Base-by-base conservation (phyloP, 495 filamentous ascomycete genomes). In the Cladorrhinum samala region DNA sequence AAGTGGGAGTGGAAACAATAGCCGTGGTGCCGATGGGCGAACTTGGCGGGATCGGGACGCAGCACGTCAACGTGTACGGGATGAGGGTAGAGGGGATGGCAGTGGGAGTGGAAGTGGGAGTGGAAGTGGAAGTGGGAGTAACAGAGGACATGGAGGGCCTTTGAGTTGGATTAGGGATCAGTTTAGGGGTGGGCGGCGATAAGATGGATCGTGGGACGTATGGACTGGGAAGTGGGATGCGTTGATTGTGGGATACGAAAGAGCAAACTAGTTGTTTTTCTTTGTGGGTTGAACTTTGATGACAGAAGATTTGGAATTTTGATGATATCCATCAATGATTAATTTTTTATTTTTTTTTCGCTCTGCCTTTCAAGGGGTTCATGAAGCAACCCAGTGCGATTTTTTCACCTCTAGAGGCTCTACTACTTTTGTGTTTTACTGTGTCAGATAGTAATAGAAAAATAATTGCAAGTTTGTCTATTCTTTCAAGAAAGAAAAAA, bases 101-200 rank as follows among this genome's bases (percentile, higher is more conserved):
- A 47, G 21, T 2, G 21, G 17, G 3, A n/a, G n/a, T 16, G 24
- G 45, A n/a, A 11, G 27, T 33, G 27, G 11, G 5, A 33, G 11
- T 33, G 27, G 27, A 11, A 33, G 27, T 33, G 27, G 27, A 33
- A 33, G 27, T 33, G 27, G 27, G 27, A 33, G 27, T 33, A 47
- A 23, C 16, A 23, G 45, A 2, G 24, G 45, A 2, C 2, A 23
- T 7, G 4, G 24, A 14, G n/a, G n/a, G 11, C 23, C 16, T 3
- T 11, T 27, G 8, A n/a, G 20, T 9, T 47, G 45, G 45, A 5
- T 47, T 47, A 47, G 45, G n/a, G 45, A 47, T 33, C 45, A 47
- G 5, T 47, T 33, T 41, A 11, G 24, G 9, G 45, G 39, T 14
- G 24, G n/a, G 17, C 45, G 24, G 17, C 24, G 24, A 23, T 16